Evolutionary conservation across 176 grass and related monocot genomes (phyloP).

Genomic region (Triticum timopheevii): DNA sequence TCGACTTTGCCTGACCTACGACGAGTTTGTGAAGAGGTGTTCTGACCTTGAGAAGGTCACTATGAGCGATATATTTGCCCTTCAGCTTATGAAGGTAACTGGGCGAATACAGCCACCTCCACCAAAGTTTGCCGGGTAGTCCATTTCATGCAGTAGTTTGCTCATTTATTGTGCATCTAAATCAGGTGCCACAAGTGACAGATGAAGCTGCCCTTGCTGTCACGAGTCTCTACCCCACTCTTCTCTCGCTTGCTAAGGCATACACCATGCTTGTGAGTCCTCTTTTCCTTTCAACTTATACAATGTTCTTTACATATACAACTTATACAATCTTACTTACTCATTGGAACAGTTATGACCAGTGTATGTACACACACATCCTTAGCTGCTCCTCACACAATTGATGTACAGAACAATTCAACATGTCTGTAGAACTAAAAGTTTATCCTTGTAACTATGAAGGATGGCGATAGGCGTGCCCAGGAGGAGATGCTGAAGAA

Average conservation of each 20-base stretch:
- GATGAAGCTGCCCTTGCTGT: conserved; percentile 77
- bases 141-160: conserved; percentile 13
- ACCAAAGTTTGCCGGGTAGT: background rate
- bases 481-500: conserved; percentile 80
- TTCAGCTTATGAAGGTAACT: conserved; percentile 98
- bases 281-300: background rate
- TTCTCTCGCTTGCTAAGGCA: conserved; percentile 55
- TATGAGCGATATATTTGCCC: conserved; percentile 76
- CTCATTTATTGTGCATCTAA: background rate
- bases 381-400: background rate
- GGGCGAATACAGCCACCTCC: background rate
- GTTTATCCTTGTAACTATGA: background rate
- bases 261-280: conserved; percentile 58
- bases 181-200: conserved; percentile 83
- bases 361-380: too few relatives aligned
- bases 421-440: background rate
- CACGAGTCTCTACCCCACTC: conserved; percentile 57
- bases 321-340: too few relatives aligned
- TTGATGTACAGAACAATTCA: background rate
- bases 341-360: too few relatives aligned
- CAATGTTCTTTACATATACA: background rate
- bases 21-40: conserved; percentile 63
- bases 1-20: conserved; percentile 57
- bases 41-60: conserved; percentile 67
- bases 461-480: conserved; percentile 60